phyloP scores from a whole-genome alignment of 2,329 filamentous ascomycete genomes.

The Dothistroma pini region DNA sequence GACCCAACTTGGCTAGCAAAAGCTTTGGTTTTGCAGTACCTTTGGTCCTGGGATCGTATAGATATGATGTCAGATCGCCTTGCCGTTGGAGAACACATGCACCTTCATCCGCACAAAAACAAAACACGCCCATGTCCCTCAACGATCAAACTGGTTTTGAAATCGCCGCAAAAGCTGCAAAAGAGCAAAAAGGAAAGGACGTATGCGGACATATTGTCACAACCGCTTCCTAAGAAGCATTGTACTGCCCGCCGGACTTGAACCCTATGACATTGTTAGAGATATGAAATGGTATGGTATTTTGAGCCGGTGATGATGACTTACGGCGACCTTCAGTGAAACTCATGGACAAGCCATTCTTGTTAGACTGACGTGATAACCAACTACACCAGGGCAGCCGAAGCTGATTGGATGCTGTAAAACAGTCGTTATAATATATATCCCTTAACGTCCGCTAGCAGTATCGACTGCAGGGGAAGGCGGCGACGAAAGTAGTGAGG shows the following conservation, averaged over 20 bases:
- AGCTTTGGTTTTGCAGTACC: no score
- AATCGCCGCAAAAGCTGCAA: slow-evolving; percentile 23
- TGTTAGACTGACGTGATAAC: slow-evolving; percentile 48
- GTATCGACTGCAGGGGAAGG: no score
- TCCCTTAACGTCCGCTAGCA: no score
- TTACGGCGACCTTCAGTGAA: not conserved
- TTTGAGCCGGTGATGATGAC: no score
- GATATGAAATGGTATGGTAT: not conserved
- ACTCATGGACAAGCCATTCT: no score
- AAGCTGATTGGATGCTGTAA: no score
- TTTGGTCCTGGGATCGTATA: no score
- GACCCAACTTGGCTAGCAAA: no score
- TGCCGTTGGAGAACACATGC: no score
- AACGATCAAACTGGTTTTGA: not conserved
- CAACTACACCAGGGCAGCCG: slow-evolving; percentile 30
- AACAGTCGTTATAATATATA: no score
- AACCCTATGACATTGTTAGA: not conserved
- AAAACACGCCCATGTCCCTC: not conserved
- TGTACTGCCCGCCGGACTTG: not conserved
- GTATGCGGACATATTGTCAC: not conserved
- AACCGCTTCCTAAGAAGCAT: not conserved
- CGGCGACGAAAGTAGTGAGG: no score
- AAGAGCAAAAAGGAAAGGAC: not conserved
- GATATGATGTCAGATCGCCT: no score
- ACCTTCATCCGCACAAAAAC: not conserved